phyloP scores from a whole-genome alignment of 176 grass and related monocot species.

The Themeda triandra region DNA sequence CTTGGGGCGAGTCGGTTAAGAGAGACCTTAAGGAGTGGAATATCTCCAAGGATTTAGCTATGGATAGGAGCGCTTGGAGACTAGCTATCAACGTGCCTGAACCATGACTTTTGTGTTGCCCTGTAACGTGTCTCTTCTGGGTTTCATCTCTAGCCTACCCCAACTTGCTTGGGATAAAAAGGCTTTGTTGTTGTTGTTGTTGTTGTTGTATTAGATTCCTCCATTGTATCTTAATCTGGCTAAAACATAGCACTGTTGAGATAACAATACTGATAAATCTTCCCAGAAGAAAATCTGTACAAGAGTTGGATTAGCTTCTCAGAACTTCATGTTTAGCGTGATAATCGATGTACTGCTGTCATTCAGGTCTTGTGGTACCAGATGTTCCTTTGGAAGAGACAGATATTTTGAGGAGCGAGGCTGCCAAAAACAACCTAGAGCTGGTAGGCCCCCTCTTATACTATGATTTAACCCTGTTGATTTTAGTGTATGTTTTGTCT shows the following conservation, averaged over 20 bases:
- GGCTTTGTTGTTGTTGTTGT: too few species aligned
- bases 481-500: not conserved
- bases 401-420: conserved; percentile 71
- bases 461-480: not conserved
- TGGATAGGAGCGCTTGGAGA: too few species aligned
- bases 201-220: too few species aligned
- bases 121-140: too few species aligned
- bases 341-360: not conserved
- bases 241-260: not conserved
- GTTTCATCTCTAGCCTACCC: too few species aligned
- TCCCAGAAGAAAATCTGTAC: not conserved
- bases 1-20: too few species aligned
- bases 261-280: not conserved
- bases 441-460: conserved; percentile 53
- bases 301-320: not conserved
- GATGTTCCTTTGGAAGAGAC: conserved; percentile 98
- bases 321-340: not conserved
- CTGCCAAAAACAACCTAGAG: conserved; percentile 89
- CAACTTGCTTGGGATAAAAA: too few species aligned
- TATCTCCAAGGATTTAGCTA: too few species aligned
- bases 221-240: not conserved
- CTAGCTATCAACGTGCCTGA: too few species aligned
- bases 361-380: conserved; percentile 91
- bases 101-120: too few species aligned
- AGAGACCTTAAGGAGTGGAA: too few species aligned